A percentile compares a stretch with the other conserved stretches of the same genome.
Evolutionary conservation across 148 eudicot genomes (phyloP).

Genomic region (Rheum nobile): DNA sequence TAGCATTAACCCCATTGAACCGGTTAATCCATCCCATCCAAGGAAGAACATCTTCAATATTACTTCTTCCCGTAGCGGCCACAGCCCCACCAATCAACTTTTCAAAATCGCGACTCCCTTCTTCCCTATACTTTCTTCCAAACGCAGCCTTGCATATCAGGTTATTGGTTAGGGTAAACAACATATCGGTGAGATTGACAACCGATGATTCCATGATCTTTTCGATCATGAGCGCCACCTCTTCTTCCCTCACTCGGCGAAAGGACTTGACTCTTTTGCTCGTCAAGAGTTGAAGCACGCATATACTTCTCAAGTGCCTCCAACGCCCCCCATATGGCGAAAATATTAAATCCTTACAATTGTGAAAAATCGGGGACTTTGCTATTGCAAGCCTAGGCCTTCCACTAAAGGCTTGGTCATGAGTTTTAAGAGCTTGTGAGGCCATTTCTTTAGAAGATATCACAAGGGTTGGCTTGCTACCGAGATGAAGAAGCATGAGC

Average conservation of each 20-base stretch:
- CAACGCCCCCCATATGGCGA: background rate
- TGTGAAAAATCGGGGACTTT: background rate
- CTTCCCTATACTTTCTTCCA: background rate
- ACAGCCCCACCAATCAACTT: background rate
- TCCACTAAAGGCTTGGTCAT: background rate
- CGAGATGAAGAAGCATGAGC: too few species aligned
- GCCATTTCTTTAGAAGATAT: background rate
- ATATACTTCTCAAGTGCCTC: background rate
- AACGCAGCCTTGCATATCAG: background rate
- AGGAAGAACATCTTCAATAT: constrained; percentile 1
- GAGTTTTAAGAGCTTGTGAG: background rate
- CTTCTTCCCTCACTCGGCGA: background rate
- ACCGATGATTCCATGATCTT: background rate
- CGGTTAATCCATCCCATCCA: constrained; percentile 7
- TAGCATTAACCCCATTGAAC: background rate
- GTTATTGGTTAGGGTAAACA: background rate
- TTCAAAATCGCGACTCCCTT: background rate
- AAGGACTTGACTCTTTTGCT: background rate
- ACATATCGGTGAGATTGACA: background rate
- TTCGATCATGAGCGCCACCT: background rate
- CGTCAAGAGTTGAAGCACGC: background rate
- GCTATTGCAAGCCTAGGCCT: background rate
- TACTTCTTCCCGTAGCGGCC: background rate
- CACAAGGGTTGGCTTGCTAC: too few species aligned
- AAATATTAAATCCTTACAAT: background rate